A percentile compares a stretch with the other conserved stretches of the same genome.
These are phyloP conservation scores for Cladobotryum mycophilum DNA, from an alignment of 2,329 filamentous ascomycete species.

Conservation along the genomic window DNA sequence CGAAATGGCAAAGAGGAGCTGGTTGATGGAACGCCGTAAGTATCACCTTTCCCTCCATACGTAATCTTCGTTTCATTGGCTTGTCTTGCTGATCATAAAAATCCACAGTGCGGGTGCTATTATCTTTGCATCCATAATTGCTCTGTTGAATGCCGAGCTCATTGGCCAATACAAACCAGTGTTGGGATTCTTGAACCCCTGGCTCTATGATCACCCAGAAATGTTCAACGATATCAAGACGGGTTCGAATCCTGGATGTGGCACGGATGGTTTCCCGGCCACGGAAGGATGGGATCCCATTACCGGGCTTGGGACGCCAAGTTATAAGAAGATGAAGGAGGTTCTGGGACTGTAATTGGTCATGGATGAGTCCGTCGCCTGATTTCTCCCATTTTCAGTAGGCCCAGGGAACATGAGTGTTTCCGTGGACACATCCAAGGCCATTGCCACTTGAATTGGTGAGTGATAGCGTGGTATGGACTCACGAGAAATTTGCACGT, in stretches of 20 bases:
- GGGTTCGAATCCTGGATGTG: background rate
- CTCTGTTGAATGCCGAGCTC: slow-evolving; percentile 21
- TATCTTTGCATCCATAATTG: slow-evolving; percentile 23
- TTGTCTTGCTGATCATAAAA: background rate
- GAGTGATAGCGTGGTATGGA: too few species aligned
- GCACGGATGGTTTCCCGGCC: background rate
- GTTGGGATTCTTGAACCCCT: background rate
- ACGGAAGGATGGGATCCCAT: background rate
- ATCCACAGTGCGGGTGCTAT: slow-evolving; percentile 19
- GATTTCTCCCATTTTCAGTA: too few species aligned
- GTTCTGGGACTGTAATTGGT: background rate
- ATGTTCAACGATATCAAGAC: background rate
- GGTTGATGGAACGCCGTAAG: slow-evolving; percentile 40
- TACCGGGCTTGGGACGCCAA: background rate
- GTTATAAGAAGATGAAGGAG: background rate
- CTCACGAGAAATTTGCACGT: too few species aligned
- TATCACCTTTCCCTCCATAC: background rate
- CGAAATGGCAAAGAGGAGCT: slow-evolving; percentile 36
- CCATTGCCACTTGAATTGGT: too few species aligned
- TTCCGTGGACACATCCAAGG: too few species aligned
- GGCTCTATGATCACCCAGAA: background rate
- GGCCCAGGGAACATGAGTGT: too few species aligned
- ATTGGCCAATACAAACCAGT: slow-evolving; percentile 15
- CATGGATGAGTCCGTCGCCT: too few species aligned
- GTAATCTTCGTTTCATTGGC: background rate